These are phyloP conservation scores for Salvia sclarea DNA, from an alignment of 305 asterid species.

Conservation along the genomic window DNA sequence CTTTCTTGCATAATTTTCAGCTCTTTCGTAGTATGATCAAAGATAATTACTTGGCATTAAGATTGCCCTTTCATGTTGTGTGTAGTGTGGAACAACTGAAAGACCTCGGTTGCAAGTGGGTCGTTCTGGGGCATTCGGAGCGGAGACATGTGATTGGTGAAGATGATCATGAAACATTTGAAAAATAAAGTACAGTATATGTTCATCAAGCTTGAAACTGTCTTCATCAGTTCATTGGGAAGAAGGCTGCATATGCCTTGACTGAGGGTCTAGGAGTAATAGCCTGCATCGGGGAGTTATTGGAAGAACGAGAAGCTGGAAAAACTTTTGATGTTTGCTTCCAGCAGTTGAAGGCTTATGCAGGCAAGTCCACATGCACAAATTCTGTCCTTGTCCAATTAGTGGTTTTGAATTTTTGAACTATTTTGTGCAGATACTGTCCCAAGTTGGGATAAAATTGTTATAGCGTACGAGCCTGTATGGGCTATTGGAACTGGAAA, in stretches of 20 bases:
- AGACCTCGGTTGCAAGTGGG: constrained; percentile 96
- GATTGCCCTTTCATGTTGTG: constrained; percentile 21
- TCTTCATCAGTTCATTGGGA: constrained; percentile 69
- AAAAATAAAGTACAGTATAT: no score
- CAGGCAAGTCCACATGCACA: constrained; percentile 39
- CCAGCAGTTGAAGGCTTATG: constrained; percentile 77
- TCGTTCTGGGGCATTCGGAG: constrained; percentile 88
- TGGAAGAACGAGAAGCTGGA: constrained; percentile 89
- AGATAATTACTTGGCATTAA: no score
- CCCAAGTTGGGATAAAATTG: constrained; percentile 81
- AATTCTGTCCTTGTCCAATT: no score
- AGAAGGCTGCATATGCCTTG: constrained; percentile 92
- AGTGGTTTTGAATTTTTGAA: no score
- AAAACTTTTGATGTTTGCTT: constrained; percentile 88
- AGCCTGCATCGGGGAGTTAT: constrained; percentile 91
- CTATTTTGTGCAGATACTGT: constrained; percentile 63
- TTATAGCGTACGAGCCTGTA: constrained; percentile 87
- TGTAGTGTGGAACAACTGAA: constrained; percentile 83
- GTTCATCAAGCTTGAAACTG: constrained; percentile 50
- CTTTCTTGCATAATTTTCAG: neutral
- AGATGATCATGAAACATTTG: constrained; percentile 37
- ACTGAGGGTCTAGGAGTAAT: constrained; percentile 75
- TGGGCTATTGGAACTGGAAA: constrained; percentile 98
- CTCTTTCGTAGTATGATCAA: no score
- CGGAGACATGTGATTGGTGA: constrained; percentile 86